Base-by-base conservation (phyloP, 257 asterid species). In the Solanum sejunctum region DNA sequence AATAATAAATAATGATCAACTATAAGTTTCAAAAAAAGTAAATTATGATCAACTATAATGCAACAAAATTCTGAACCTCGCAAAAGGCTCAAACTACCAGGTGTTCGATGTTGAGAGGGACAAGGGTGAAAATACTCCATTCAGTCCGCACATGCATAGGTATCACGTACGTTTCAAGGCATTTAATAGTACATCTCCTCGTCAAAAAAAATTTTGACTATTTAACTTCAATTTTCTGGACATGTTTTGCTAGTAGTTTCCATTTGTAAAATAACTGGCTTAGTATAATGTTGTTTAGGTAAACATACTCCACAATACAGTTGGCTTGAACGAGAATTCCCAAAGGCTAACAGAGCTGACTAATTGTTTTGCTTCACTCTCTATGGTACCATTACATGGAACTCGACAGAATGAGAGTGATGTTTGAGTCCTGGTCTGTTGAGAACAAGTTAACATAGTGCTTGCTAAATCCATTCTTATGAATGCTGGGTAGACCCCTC, bases 341-440 rank as follows among this genome's bases (percentile, higher is more conserved):
- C 87, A 3, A 90, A 92, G 81, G 87, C 89, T 36, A 87, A 90
- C 88, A 83, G 94, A 60, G 6, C 85, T 4, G 90, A 90, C 69
- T 92, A 81, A 84, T 92, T 81, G 92, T 92, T 83, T 86, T 89
- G 21, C 57, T 89, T 45, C 91, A 92, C 85, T 85, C 88, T 16
- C 93, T 91, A 9, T 81, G 86, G 92, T 92, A 91, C 84, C 95
- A 92, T 80, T 91, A 86, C 56, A 89, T 89, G 95, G 93, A 92
- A 83, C 92, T 92, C 39, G 95, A 92, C 83, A 87, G 88, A 88
- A 89, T 92, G 93, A 89, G 92, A 55, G 93, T 89, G 3, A 61
- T 64, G 86, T 90, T 90, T 16, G 97, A 93, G 23, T 18, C 86
- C 3, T 91, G 94, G 95, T 88, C 91, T 32, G 92, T 91, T 52